These are phyloP conservation scores for Aureobasidium namibiae DNA, from an alignment of 2,329 filamentous ascomycete genomes.

Conservation along the genomic window DNA sequence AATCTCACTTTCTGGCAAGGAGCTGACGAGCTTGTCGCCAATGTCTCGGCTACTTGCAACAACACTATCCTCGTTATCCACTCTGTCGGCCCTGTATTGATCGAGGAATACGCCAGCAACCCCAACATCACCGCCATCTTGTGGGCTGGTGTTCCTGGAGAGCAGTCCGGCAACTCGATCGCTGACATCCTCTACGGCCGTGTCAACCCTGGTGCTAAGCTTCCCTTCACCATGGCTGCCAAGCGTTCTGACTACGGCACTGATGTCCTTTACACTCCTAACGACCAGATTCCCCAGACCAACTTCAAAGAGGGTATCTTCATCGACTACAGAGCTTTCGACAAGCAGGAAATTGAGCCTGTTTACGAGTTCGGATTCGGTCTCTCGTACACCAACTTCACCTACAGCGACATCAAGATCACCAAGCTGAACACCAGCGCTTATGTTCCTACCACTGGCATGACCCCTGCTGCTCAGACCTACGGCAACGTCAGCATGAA, in stretches of 20 bases:
- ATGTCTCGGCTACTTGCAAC: constrained; percentile 63
- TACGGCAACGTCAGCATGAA: constrained; percentile 40
- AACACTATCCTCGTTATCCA: constrained; percentile 89
- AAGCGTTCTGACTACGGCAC: constrained; percentile 58
- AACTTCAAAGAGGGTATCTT: constrained; percentile 67
- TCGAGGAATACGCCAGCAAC: constrained; percentile 63
- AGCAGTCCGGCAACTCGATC: constrained; percentile 70
- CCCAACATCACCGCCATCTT: constrained; percentile 73
- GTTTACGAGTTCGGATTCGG: constrained; percentile 73
- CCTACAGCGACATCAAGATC: constrained; percentile 56
- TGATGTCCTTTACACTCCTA: constrained; percentile 55
- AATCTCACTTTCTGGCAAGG: constrained; percentile 41
- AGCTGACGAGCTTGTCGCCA: constrained; percentile 53
- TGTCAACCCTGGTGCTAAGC: constrained; percentile 63
- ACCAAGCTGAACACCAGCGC: constrained; percentile 35
- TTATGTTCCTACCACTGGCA: constrained; percentile 53
- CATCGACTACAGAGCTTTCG: constrained; percentile 70
- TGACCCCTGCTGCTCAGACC: constrained; percentile 52
- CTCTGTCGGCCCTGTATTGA: constrained; percentile 65
- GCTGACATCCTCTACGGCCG: constrained; percentile 70
- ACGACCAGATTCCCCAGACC: constrained; percentile 60
- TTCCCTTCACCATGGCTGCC: constrained; percentile 69
- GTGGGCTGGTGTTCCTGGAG: constrained; percentile 69
- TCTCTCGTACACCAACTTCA: constrained; percentile 67
- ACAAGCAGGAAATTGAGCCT: constrained; percentile 53